A percentile compares a stretch with the other conserved stretches of the same genome.
These are phyloP conservation scores for Trichosporon sp. DNA, from an alignment of 1,284 basidiomycete species.

Conservation along the genomic window DNA sequence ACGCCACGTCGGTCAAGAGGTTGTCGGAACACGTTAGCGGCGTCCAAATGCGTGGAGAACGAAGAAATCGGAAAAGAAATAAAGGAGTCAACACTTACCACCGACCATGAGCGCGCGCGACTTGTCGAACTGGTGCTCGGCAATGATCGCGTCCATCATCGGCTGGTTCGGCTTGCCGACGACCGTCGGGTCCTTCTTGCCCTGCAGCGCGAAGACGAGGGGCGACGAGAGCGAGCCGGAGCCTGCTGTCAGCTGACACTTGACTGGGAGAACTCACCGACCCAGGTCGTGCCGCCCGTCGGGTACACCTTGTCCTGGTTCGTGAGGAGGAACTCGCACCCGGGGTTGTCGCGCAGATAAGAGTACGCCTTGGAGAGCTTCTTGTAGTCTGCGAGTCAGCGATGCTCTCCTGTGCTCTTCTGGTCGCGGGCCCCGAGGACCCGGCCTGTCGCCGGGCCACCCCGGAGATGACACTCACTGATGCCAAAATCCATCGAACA, in stretches of 20 bases:
- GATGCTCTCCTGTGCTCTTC: conserved; percentile 4
- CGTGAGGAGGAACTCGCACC: conserved; percentile 82
- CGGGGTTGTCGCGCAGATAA: conserved; percentile 73
- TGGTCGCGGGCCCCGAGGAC: no score
- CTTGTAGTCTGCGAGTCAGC: conserved; percentile 64
- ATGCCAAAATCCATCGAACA: conserved; percentile 66
- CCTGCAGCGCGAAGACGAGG: conserved; percentile 65
- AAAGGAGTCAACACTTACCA: conserved; percentile 52
- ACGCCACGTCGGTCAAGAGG: conserved; percentile 80
- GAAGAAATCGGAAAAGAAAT: not conserved
- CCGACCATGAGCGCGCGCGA: conserved; percentile 87
- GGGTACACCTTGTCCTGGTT: conserved; percentile 93
- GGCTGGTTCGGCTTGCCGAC: conserved; percentile 88
- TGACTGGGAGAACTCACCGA: conserved; percentile 24
- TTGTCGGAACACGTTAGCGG: conserved; percentile 59
- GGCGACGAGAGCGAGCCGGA: conserved; percentile 79
- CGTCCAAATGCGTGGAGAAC: not conserved
- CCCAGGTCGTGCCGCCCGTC: conserved; percentile 72
- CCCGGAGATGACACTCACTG: conserved; percentile 32
- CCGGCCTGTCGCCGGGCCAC: no score
- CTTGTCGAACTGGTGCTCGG: conserved; percentile 88
- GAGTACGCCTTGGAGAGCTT: conserved; percentile 91
- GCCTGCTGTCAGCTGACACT: conserved; percentile 27
- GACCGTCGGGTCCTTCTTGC: conserved; percentile 62
- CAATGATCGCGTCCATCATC: conserved; percentile 92